A percentile compares a stretch with the other conserved stretches of the same genome.
Evolutionary conservation across 768 basidiomycete genomes (phyloP).

Genomic region (Podaxis rugospora): DNA sequence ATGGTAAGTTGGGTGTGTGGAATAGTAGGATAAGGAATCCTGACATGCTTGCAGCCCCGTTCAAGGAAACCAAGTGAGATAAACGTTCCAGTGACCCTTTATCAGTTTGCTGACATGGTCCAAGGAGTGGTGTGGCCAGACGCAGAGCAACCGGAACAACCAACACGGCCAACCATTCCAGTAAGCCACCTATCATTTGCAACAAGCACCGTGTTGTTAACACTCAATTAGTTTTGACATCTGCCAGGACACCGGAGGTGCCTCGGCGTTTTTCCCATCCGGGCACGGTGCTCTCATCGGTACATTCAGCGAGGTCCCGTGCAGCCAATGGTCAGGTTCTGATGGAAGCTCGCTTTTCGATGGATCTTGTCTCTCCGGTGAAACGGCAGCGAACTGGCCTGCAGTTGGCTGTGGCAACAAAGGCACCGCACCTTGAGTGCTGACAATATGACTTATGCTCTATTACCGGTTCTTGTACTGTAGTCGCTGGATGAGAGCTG

Average conservation of each 20-base stretch:
- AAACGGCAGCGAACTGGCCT: conserved; percentile 49
- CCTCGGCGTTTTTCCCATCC: conserved; percentile 50
- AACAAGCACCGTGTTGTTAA: neutral
- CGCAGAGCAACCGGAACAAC: conserved; percentile 34
- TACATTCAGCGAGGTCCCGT: conserved; percentile 50
- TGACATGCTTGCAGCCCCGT: conserved; percentile 29
- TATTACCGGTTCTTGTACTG: conserved; percentile 10
- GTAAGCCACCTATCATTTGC: conserved; percentile 26
- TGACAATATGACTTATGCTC: neutral
- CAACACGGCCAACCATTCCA: conserved; percentile 43
- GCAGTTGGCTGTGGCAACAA: conserved; percentile 47
- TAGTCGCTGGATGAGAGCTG: conserved; percentile 25
- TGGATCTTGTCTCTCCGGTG: conserved; percentile 48
- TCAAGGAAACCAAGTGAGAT: conserved; percentile 35
- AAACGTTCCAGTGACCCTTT: neutral
- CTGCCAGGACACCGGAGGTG: conserved; percentile 53
- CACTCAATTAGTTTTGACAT: conserved; percentile 47
- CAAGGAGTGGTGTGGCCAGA: conserved; percentile 53
- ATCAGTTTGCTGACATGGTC: neutral
- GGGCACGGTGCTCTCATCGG: conserved; percentile 52
- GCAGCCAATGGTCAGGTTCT: conserved; percentile 53
- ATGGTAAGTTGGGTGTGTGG: conserved; percentile 23
- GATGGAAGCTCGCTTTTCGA: conserved; percentile 41
- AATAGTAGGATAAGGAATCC: neutral
- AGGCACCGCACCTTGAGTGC: conserved; percentile 30